Evolutionary conservation across 495 filamentous ascomycete species (phyloP).

Genomic region (Rostrohypoxylon terebratum): DNA sequence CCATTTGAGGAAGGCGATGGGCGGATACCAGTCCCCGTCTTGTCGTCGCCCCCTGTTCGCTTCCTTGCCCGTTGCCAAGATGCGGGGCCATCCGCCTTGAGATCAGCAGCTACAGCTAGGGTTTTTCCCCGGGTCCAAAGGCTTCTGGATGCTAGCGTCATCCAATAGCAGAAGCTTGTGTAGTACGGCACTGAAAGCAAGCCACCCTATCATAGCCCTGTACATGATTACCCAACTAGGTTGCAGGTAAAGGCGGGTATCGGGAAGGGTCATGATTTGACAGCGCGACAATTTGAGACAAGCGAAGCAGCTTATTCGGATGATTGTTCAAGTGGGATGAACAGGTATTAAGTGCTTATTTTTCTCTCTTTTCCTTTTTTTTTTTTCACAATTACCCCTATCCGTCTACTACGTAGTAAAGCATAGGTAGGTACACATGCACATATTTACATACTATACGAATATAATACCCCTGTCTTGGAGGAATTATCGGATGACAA

Average conservation of each 20-base stretch:
- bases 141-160: neutral
- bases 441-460: neutral
- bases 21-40: constrained; percentile 8
- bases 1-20: neutral
- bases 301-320: constrained; percentile 1
- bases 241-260: neutral
- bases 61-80: neutral
- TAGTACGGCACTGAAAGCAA: neutral
- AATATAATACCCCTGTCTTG: neutral
- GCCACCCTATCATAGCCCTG: neutral
- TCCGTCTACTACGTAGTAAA: neutral
- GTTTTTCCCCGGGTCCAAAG: constrained; percentile 4
- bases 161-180: constrained; percentile 2
- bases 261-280: constrained; percentile 11
- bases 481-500: neutral
- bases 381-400: neutral
- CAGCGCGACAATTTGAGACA: neutral
- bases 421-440: too few relatives aligned
- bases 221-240: neutral
- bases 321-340: neutral
- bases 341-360: neutral
- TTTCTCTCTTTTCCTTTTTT: neutral
- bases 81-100: constrained; percentile 13
- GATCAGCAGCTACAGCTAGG: constrained; percentile 5
- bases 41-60: neutral